Evolutionary conservation across 2,329 filamentous ascomycete species (phyloP), one percentile per base, ranked within the genome.

Genomic region (Stachybotrys chlorohalonatus): DNA sequence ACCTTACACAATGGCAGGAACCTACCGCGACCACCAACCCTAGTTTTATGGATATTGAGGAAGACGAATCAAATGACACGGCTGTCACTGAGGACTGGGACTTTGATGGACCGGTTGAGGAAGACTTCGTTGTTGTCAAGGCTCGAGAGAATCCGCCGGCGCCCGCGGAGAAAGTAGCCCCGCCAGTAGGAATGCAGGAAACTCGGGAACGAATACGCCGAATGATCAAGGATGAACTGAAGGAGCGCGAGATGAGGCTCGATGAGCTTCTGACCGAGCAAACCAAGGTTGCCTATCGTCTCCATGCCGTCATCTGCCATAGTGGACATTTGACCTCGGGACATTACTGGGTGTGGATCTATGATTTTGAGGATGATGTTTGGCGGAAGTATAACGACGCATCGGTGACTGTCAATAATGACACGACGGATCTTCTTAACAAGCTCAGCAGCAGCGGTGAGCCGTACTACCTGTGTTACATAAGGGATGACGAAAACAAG

Each of bases 311-410:
- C 36, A 95, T 99, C 65, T 93, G 96, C 63, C 94, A 99, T 68
- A 85, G 87, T 17, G 89, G 89, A 36, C 76, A 78, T 61, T 79
- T 86, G 47, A 80, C 78, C 49, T 86, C 86, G 49, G 94, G 94
- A 0, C 94, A 99, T 70, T 99, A 97, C 73, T 96, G 90, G 86
- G 90, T 96, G 49, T 96, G 92, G 80, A 95, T 99, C 59, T 89
- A 85, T 65, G 94, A 97, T 72, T 95, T 95, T 68, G 81, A 86
- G 59, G 81, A 83, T 50, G 81, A 83, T 47, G 76, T 92, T 17
- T 99, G 94, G 92, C 86, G 91, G 55, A 90, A 89, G 65, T 99
- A 96, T 76, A 99, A 99, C 67, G 94, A 99, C 64, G 86, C 87
- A 53, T 80, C 79, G 15, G 91, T 99, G 30, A 85, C 82, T 3